These are phyloP conservation scores for Clausena lansium DNA, from an alignment of 345 rosid species.

Conservation along the genomic window DNA sequence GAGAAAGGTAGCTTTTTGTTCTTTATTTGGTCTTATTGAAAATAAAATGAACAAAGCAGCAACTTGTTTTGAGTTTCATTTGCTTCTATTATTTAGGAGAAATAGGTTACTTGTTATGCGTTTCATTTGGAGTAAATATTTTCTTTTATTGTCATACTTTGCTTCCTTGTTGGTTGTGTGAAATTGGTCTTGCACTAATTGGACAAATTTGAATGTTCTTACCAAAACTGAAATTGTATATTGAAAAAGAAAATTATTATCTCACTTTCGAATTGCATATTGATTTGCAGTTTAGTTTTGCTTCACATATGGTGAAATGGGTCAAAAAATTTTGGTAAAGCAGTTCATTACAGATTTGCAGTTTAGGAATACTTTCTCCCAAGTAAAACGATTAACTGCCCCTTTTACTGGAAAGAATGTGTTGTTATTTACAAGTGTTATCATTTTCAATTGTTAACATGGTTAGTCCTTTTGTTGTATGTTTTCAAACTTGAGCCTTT, in stretches of 20 bases:
- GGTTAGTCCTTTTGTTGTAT: not conserved
- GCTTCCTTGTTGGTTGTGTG: not conserved
- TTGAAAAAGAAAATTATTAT: not conserved
- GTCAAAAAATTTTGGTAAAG: too few relatives aligned
- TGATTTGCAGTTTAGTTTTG: not conserved
- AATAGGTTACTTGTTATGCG: not conserved
- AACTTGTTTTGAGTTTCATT: not conserved
- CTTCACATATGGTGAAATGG: not conserved
- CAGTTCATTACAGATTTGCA: not conserved
- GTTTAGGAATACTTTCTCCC: not conserved
- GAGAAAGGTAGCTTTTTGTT: slow-evolving; percentile 3
- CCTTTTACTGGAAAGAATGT: not conserved
- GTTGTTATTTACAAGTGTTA: not conserved
- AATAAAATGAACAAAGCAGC: not conserved
- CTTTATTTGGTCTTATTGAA: not conserved
- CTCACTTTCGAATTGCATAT: not conserved
- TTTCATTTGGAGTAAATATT: not conserved
- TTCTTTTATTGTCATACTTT: not conserved
- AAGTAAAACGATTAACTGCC: not conserved
- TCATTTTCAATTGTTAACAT: not conserved
- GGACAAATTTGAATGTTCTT: not conserved
- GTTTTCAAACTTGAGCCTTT: not conserved
- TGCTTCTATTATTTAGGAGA: not conserved
- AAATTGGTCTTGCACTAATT: not conserved
- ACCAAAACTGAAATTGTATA: not conserved